These are phyloP conservation scores for Urtica urens DNA, from an alignment of 306 rosid species.

Conservation along the genomic window DNA sequence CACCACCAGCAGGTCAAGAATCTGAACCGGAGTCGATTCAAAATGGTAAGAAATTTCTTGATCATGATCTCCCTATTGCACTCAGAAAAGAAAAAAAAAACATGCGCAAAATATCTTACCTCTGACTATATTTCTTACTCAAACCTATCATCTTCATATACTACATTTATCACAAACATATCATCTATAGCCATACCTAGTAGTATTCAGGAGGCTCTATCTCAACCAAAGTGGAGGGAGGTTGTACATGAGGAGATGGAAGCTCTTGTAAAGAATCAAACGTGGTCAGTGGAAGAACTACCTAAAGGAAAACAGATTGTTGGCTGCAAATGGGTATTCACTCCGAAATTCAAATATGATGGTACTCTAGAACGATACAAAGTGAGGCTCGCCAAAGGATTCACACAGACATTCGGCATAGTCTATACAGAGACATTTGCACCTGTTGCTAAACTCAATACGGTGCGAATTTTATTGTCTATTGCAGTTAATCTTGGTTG, in stretches of 20 bases:
- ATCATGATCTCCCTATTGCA: not conserved
- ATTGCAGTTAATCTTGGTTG: not conserved
- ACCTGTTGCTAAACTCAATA: not conserved
- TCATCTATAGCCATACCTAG: not conserved
- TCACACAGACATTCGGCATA: constrained; percentile 5
- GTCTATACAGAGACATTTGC: not conserved
- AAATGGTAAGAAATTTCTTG: not conserved
- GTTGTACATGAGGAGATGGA: not conserved
- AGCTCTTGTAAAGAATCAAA: not conserved
- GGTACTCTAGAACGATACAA: not conserved
- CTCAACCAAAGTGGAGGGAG: not conserved
- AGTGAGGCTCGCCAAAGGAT: not conserved
- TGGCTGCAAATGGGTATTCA: not conserved
- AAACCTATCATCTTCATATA: not conserved
- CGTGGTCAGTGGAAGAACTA: not conserved
- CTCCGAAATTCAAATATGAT: not conserved
- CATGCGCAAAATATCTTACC: not conserved
- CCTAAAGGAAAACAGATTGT: not conserved
- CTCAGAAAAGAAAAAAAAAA: not conserved
- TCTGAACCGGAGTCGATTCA: not conserved
- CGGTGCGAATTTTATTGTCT: not conserved
- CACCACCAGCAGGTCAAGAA: not conserved
- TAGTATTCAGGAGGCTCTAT: not conserved
- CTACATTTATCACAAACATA: not conserved
- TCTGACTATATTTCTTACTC: not conserved